phyloP scores from a whole-genome alignment of 1,284 basidiomycete species.

The Lentinula novae-zelandiae region DNA sequence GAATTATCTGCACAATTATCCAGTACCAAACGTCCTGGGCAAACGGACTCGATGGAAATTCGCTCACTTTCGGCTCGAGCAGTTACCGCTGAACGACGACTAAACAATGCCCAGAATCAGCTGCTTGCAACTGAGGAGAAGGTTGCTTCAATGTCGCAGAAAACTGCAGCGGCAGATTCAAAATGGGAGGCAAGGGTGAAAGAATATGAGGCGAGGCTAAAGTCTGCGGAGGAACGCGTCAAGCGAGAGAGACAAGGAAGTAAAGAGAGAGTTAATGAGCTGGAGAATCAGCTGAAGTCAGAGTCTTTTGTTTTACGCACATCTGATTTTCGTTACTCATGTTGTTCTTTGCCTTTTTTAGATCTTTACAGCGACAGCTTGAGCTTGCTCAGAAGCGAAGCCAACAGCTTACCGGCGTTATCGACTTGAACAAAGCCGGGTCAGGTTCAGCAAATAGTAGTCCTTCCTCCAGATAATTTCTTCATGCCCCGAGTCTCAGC shows the following conservation, averaged over 20 bases:
- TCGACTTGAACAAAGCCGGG: slow-evolving; percentile 42
- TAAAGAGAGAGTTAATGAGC: slow-evolving; percentile 77
- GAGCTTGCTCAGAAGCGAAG: slow-evolving; percentile 69
- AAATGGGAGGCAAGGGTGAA: slow-evolving; percentile 94
- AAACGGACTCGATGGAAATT: slow-evolving; percentile 69
- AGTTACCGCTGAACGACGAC: slow-evolving; percentile 77
- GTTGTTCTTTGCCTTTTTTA: slow-evolving; percentile 25
- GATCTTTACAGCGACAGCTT: slow-evolving; percentile 65
- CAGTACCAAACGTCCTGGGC: slow-evolving; percentile 60
- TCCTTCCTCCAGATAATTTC: slow-evolving; percentile 5
- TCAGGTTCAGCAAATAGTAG: slow-evolving; percentile 5
- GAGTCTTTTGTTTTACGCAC: slow-evolving; percentile 24
- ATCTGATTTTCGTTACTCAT: slow-evolving; percentile 8
- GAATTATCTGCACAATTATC: slow-evolving; percentile 78
- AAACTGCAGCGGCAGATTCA: slow-evolving; percentile 63
- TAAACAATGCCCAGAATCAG: slow-evolving; percentile 81
- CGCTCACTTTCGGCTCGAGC: slow-evolving; percentile 70
- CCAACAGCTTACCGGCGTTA: slow-evolving; percentile 61
- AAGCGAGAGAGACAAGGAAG: slow-evolving; percentile 94
- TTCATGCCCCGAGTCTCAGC: too few relatives aligned
- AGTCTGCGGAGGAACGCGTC: slow-evolving; percentile 88
- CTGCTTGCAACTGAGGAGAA: slow-evolving; percentile 81
- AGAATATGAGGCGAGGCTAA: slow-evolving; percentile 84
- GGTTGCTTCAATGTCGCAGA: slow-evolving; percentile 68
- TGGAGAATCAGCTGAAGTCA: slow-evolving; percentile 70